Conservation (phyloP, 1,284 basidiomycete species). For the Malassezia yamatoensis region DNA sequence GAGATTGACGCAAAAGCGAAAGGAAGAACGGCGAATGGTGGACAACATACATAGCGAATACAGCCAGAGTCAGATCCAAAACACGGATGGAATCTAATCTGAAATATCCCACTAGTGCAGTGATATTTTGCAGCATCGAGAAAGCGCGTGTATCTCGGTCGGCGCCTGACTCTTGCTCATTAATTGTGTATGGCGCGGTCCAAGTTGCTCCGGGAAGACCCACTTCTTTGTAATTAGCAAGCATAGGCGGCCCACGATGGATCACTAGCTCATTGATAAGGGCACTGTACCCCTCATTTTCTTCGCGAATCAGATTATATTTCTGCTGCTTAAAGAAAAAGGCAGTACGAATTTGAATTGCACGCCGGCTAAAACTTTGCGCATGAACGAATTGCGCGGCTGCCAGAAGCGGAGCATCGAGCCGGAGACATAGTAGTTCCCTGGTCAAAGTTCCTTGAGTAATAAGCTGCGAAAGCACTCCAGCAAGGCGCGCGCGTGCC, state of each 20-base stretch:
- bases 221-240: constrained; percentile 51
- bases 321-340: constrained; percentile 84
- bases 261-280: constrained; percentile 73
- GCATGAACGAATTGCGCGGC: constrained; percentile 30
- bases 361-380: constrained; percentile 27
- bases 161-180: constrained; percentile 25
- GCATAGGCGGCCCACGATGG: constrained; percentile 61
- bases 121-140: constrained; percentile 39
- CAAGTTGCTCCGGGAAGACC: neutral
- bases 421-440: constrained; percentile 16
- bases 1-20: constrained; percentile 69
- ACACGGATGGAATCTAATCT: constrained; percentile 89
- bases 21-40: constrained; percentile 87
- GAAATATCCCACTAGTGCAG: constrained; percentile 60
- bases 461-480: constrained; percentile 3
- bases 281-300: constrained; percentile 92
- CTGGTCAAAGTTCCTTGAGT: constrained; percentile 15
- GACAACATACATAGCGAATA: constrained; percentile 69
- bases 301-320: constrained; percentile 91
- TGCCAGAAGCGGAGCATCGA: constrained; percentile 30
- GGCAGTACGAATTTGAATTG: constrained; percentile 39
- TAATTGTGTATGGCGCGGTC: constrained; percentile 11
- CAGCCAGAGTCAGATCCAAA: constrained; percentile 83
- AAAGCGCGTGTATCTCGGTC: constrained; percentile 34
- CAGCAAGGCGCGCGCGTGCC: constrained; percentile 18